phyloP scores from a whole-genome alignment of 2,329 filamentous ascomycete species.

The Neurospora crassa region DNA sequence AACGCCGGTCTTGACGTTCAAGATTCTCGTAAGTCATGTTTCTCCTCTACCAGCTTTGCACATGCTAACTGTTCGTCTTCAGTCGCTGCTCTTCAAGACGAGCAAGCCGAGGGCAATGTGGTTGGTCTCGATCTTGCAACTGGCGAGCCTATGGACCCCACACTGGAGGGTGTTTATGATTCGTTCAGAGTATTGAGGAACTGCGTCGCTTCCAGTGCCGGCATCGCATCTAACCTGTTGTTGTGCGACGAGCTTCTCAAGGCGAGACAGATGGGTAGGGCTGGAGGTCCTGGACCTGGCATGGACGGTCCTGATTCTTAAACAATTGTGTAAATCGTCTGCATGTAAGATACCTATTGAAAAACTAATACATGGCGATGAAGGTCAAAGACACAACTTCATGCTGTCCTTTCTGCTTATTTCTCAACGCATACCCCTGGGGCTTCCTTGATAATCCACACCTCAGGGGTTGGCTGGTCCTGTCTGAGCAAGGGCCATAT shows the following conservation, averaged over 20 bases:
- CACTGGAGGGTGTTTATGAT: conserved; percentile 86
- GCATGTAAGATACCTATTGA: conserved; percentile 28
- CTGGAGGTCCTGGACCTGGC: conserved; percentile 51
- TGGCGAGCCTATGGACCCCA: conserved; percentile 90
- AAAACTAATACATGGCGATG: conserved; percentile 11
- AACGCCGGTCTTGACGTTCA: conserved; percentile 97
- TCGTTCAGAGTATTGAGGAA: conserved; percentile 93
- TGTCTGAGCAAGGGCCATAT: not conserved
- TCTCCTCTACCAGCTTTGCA: not conserved
- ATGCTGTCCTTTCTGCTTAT: not conserved
- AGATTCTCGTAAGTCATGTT: conserved; percentile 64
- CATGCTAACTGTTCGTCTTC: conserved; percentile 9
- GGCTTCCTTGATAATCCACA: not conserved
- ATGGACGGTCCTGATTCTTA: conserved; percentile 52
- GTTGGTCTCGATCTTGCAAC: conserved; percentile 81
- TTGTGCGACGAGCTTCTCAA: conserved; percentile 97
- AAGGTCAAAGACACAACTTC: not conserved
- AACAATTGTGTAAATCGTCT: conserved; percentile 13
- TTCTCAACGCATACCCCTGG: not conserved
- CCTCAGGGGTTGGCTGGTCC: not conserved
- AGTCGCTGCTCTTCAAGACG: conserved; percentile 84
- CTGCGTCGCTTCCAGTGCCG: conserved; percentile 84
- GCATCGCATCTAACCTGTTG: conserved; percentile 90
- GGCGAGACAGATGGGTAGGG: conserved; percentile 83
- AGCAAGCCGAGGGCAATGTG: conserved; percentile 70